A percentile compares a stretch with the other conserved stretches of the same genome.
phyloP scores from a whole-genome alignment of 495 filamentous ascomycete species.

The Lepraria neglecta region DNA sequence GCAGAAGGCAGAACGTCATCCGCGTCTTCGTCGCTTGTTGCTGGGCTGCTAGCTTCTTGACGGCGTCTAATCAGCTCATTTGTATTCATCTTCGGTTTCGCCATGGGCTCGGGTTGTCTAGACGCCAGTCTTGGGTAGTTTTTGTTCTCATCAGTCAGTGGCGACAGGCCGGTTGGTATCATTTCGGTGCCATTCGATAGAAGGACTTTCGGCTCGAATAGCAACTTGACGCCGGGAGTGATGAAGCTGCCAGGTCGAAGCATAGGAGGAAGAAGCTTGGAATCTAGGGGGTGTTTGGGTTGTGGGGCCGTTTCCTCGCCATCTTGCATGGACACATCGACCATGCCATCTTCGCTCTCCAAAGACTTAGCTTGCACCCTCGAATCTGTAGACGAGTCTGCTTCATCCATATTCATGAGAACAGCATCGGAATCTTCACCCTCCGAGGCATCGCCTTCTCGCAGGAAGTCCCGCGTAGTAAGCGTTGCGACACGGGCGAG shows the following conservation, averaged over 20 bases:
- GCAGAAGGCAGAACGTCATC: constrained; percentile 24
- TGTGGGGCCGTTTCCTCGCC: constrained; percentile 34
- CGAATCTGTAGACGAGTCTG: constrained; percentile 59
- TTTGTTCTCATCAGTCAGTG: constrained; percentile 47
- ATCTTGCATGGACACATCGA: constrained; percentile 83
- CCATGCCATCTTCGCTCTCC: constrained; percentile 83
- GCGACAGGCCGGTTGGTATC: constrained; percentile 60
- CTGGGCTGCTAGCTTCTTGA: constrained; percentile 19
- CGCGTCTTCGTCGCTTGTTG: constrained; percentile 35
- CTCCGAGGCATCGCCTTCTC: constrained; percentile 36
- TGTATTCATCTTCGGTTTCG: constrained; percentile 2
- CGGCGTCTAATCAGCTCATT: constrained; percentile 14
- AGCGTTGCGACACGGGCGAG: constrained; percentile 50
- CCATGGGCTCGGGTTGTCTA: constrained; percentile 32
- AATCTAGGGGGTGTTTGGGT: constrained; percentile 20
- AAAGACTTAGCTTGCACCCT: constrained; percentile 70
- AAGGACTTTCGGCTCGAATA: constrained; percentile 67
- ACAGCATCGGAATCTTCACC: constrained; percentile 67
- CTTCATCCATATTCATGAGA: constrained; percentile 66
- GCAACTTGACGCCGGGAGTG: constrained; percentile 50
- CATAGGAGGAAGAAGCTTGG: constrained; percentile 40
- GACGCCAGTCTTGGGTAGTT: constrained; percentile 51
- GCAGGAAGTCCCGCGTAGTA: constrained; percentile 57
- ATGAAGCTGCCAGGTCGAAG: constrained; percentile 44
- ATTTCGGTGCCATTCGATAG: constrained; percentile 40